Conservation (phyloP, 2,329 filamentous ascomycete species). For the Phyllosticta citrichinensis region DNA sequence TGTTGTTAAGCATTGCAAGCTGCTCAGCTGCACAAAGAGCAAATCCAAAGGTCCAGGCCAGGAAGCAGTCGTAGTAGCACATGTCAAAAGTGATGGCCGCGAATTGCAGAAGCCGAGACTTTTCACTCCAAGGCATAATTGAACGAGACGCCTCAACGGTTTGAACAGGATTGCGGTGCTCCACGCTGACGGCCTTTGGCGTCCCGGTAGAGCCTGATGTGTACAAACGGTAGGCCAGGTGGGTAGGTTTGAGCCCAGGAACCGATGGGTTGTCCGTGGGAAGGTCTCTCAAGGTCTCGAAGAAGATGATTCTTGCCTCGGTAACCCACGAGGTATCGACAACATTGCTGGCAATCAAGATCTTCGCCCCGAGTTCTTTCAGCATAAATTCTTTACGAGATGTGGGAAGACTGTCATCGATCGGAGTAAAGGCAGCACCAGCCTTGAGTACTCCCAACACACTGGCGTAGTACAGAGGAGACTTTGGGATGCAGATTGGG, state of each 20-base stretch:
- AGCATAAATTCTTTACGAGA: constrained; percentile 27
- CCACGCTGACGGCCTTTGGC: constrained; percentile 35
- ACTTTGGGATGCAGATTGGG: constrained; percentile 26
- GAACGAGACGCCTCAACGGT: constrained; percentile 30
- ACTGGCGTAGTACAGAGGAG: constrained; percentile 26
- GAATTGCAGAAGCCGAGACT: constrained; percentile 33
- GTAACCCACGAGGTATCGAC: constrained; percentile 12
- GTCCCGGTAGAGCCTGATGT: constrained; percentile 35
- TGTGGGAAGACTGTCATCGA: constrained; percentile 27
- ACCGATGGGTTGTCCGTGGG: constrained; percentile 8
- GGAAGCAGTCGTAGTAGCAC: constrained; percentile 39
- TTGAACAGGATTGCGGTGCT: constrained; percentile 31
- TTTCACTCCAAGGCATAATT: constrained; percentile 29
- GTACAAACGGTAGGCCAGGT: constrained; percentile 34
- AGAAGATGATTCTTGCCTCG: constrained; percentile 10
- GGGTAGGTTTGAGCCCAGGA: constrained; percentile 19
- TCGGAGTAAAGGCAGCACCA: constrained; percentile 27
- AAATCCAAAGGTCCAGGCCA: constrained; percentile 36
- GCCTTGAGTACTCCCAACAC: constrained; percentile 32
- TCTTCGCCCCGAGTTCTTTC: constrained; percentile 22
- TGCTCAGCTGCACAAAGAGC: constrained; percentile 32
- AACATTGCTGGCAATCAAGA: constrained; percentile 16
- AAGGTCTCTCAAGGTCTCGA: constrained; percentile 11
- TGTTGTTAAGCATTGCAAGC: constrained; percentile 27
- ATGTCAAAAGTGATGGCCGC: constrained; percentile 36